Base-by-base conservation (phyloP, 1,284 basidiomycete genomes). In the Apiotrichum montevideense region DNA sequence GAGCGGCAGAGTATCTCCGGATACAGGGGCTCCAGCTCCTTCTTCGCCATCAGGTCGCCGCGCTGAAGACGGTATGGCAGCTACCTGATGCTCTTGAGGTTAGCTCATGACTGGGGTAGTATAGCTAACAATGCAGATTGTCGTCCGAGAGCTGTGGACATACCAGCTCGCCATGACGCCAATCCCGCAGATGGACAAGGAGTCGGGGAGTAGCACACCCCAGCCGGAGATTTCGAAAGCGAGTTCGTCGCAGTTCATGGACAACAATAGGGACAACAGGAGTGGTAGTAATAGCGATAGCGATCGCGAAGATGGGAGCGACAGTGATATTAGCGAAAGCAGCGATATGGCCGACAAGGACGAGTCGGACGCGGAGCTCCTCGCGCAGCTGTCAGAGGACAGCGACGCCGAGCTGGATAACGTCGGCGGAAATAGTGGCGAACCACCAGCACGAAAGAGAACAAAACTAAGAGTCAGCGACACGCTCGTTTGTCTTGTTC, bases 11-110 rank as follows among this genome's bases (percentile, higher is more conserved):
- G 46, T 90, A 82, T 68, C 83, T 87, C 54, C 88, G 88, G 64
- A 85, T 89, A 59, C 86, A 92, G 63, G 88, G 87, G 63, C 78
- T 89, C 39, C 91, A 94, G 70, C 76, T 90, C 0, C 76, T 93
- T 52, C 77, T 94, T 7, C 80, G 90, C 13, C 82, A 85, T 64
- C 91, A 95, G 73, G 75, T 89, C 3, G 77, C 78, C 6, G 82
- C 82, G n/a, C 72, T 94, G 46, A 79, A 70, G 5, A 67, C 74
- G 29, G 64, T 85, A 4, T 94, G 90, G 90, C 69, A 78, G 11
- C 77, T 94, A 6, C 89, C 90, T 6, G 73, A 81, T 0, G 86
- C 87, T 59, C 87, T 88, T 61, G 90, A 93, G 82, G 90, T 89
- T 53, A 51, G 80, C 69, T 32, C 6, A 34, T 8, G 32, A 8